Evolutionary conservation across 2,329 filamentous ascomycete genomes (phyloP), one percentile per base, ranked within the genome.

Genomic region (Venturia oleaginea): DNA sequence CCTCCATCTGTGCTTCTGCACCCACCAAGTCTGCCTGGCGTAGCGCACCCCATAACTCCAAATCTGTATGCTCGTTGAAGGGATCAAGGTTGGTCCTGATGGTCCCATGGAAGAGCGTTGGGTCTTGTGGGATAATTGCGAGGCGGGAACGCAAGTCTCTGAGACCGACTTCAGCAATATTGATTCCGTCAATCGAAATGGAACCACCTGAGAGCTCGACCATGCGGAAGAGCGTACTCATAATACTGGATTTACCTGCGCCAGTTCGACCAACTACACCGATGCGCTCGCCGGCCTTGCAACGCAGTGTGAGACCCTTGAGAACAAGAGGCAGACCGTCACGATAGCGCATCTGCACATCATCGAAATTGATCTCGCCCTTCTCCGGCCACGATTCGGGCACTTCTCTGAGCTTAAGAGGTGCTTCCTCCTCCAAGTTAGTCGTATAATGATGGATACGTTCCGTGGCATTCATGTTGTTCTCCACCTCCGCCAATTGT

Each of bases 391-490:
- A 99, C 24, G 82, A 82, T 0, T 84, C 78, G 22, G 86, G 84
- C 3, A 96, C 84, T 5, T 92, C 84, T 54, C 75, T 76, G 40
- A 90, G 87, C 70, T 92, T 89, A 1, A 92, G 80, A 0, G 92
- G 91, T 0, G 93, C 91, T 75, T 97, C 94, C 72, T 96, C 89
- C 67, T 96, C 92, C 4, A 99, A 83, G 69, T 90, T 77, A 0
- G 85, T 91, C 64, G 91, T 92, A 73, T 97, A 97, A 78, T 96
- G 91, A 73, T 92, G 86, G 40, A 97, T 81, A 61, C 94, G 88
- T 77, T 97, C 93, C 0, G 95, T 94, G 0, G 92, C 88, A 74
- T 97, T 97, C 93, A 97, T 97, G 72, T 92, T 91, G 76, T 97
- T 97, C 76, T 97, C 93, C 10, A 97, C 91, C 75, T 97, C 93